Evolutionary conservation across 257 asterid genomes (phyloP), one percentile per base, ranked within the genome.

Genomic region (Cinchona pubescens): DNA sequence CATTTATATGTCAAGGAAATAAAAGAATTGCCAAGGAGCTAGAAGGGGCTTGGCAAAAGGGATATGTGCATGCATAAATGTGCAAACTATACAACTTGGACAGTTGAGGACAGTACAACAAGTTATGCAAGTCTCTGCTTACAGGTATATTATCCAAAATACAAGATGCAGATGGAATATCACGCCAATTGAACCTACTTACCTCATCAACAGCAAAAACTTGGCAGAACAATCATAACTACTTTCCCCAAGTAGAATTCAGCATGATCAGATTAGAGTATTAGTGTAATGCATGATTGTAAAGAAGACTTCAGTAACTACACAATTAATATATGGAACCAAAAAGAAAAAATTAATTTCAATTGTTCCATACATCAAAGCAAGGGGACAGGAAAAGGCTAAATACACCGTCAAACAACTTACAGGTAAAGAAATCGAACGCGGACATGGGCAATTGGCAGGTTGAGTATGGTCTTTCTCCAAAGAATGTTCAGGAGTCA

Each of bases 351-450:
- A 45, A 76, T 25, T n/a, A 72, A 48, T 19, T 13, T 25, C 8
- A 65, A 62, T 34, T 63, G 59, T 25, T 62, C 30, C 29, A 63
- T 15, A 55, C 18, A 21, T 8, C 51, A 55, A 34, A 15, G 19
- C 35, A 49, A 21, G n/a, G 35, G 5, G 12, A 32, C 40, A 37
- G n/a, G 9, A n/a, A 14, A 23, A 45, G 43, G 37, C 49, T 0
- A 27, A 25, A 12, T 27, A 46, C 51, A 51, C 71, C 10, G 13
- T 74, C 18, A 8, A 14, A 45, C 43, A 72, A 88, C 98, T 92
- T 90, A 94, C 98, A 71, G 97, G 96, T 79, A 89, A 83, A 40
- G 92, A 88, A 48, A 76, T 45, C 56, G 95, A 86, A 68, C 72
- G 82, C 45, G 90, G 29, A 80, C 59, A 78, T 58, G 83, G 75